phyloP scores from a whole-genome alignment of 345 rosid genomes.

The Cardamine chenopodiifolia region DNA sequence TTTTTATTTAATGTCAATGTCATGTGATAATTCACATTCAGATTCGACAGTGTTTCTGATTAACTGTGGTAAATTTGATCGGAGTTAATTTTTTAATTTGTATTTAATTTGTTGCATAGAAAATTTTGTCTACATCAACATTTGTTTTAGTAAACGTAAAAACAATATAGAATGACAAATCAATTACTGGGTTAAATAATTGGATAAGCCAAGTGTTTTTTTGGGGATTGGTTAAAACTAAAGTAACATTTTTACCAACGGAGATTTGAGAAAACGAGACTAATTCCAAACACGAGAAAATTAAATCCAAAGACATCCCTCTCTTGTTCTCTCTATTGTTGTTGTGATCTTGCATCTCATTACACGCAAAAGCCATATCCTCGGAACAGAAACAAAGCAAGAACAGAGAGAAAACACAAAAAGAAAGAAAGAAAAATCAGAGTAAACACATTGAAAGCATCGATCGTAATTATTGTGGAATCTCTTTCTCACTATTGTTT shows the following conservation, averaged over 20 bases:
- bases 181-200: neutral
- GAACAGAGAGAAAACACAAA: constrained; percentile 16
- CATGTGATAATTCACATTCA: neutral
- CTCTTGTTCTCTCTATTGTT: neutral
- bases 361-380: constrained; percentile 30
- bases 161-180: neutral
- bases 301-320: neutral
- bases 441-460: constrained; percentile 18
- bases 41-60: neutral
- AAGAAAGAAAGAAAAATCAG: neutral
- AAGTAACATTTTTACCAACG: neutral
- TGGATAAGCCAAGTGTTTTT: neutral
- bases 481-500: constrained; percentile 29
- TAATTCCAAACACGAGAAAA: neutral
- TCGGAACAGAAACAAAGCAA: constrained; percentile 9
- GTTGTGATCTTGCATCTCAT: constrained; percentile 21
- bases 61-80: neutral
- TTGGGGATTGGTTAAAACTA: neutral
- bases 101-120: neutral
- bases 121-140: neutral
- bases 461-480: neutral
- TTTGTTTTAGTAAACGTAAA: too few relatives aligned
- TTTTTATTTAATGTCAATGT: neutral
- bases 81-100: neutral
- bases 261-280: constrained; percentile 4